Percentiles rank a stretch among this genome's conserved stretches.
Conservation (phyloP, 192 early-diverging fungal species). For the Coemansia sp. region DNA sequence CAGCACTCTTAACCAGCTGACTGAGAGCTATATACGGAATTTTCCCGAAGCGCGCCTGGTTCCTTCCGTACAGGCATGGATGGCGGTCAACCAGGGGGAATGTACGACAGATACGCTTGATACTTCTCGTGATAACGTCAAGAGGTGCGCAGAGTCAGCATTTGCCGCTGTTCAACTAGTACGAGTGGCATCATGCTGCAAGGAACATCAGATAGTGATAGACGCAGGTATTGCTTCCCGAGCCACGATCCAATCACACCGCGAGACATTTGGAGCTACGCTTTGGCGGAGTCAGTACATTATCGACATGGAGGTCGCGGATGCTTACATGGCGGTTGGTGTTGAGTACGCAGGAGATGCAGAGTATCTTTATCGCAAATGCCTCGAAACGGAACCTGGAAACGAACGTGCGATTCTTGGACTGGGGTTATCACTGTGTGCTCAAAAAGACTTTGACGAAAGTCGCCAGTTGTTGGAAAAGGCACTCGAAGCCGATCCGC, state of each 20-base stretch:
- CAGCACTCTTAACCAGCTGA: constrained; percentile 1
- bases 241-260: constrained; percentile 7
- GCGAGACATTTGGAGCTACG: constrained; percentile 1
- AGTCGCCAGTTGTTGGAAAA: constrained; percentile 59
- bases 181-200: constrained; percentile 5
- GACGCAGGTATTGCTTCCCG: constrained; percentile 27
- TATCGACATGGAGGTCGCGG: constrained; percentile 62
- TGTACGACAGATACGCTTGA: constrained; percentile 1
- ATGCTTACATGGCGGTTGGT: constrained; percentile 61
- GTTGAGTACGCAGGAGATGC: constrained; percentile 59
- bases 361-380: constrained; percentile 56
- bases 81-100: neutral
- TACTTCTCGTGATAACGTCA: constrained; percentile 15
- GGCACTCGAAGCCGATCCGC: constrained; percentile 44
- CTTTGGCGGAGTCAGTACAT: constrained; percentile 51
- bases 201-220: constrained; percentile 14
- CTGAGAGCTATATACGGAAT: constrained; percentile 4
- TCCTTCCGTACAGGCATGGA: constrained; percentile 16
- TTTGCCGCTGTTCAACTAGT: constrained; percentile 35
- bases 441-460: constrained; percentile 58
- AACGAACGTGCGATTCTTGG: constrained; percentile 53
- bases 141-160: constrained; percentile 27
- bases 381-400: constrained; percentile 48
- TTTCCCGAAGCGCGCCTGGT: constrained; percentile 22
- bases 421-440: constrained; percentile 55